A percentile compares a stretch with the other conserved stretches of the same genome.
Conservation (phyloP, 1,284 basidiomycete species). For the Ceratobasidium sp. region DNA sequence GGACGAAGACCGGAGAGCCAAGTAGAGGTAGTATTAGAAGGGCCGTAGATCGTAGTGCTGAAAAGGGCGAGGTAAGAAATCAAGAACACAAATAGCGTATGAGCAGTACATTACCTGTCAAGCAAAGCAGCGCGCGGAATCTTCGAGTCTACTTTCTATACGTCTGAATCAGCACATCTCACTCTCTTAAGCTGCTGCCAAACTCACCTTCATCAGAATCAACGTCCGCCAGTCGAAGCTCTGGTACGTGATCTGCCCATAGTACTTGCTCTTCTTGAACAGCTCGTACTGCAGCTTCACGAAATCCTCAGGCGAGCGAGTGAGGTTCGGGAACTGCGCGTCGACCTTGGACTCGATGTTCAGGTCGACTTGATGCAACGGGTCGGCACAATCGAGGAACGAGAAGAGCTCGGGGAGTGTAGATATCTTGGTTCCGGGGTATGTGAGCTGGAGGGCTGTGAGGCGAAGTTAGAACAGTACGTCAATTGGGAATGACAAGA, state of each 20-base stretch:
- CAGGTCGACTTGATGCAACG: constrained; percentile 70
- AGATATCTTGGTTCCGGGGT: constrained; percentile 77
- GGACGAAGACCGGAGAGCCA: constrained; percentile 77
- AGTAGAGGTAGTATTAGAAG: constrained; percentile 58
- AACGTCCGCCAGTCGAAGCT: constrained; percentile 83
- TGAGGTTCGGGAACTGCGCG: constrained; percentile 68
- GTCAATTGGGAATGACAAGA: not conserved
- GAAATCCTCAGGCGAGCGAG: constrained; percentile 74
- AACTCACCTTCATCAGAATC: constrained; percentile 73
- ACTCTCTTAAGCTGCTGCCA: not conserved
- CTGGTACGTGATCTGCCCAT: constrained; percentile 76
- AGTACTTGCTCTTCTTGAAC: constrained; percentile 71
- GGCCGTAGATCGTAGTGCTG: constrained; percentile 32
- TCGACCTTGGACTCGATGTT: constrained; percentile 88
- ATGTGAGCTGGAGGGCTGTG: constrained; percentile 72
- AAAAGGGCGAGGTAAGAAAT: not conserved
- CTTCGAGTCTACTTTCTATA: constrained; percentile 64
- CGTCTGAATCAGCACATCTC: not conserved
- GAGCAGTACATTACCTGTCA: constrained; percentile 63
- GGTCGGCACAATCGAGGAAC: constrained; percentile 80
- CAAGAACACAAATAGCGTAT: not conserved
- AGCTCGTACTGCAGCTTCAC: constrained; percentile 72
- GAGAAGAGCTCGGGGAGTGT: constrained; percentile 81
- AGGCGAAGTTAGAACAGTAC: not conserved
- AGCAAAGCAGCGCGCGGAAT: constrained; percentile 74